These are phyloP conservation scores for Aristolochia fimbriata DNA, from an alignment of 164 flowering plant genomes.

Conservation along the genomic window DNA sequence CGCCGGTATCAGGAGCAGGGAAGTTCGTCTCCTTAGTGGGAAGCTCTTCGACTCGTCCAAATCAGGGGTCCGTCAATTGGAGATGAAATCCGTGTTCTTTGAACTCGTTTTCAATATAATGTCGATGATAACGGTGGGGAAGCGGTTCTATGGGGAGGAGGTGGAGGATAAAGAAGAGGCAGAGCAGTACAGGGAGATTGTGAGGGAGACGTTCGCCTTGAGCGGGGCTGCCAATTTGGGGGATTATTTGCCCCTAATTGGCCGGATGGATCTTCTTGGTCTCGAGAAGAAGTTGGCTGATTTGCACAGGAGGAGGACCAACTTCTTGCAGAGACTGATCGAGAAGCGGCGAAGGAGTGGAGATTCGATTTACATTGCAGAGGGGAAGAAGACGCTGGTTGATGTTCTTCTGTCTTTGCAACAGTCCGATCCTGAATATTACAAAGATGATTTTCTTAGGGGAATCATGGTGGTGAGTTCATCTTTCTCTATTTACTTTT, in stretches of 20 bases:
- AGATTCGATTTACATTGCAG: not conserved
- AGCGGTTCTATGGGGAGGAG: slow-evolving; percentile 23
- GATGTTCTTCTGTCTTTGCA: slow-evolving; percentile 2
- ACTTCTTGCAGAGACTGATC: slow-evolving; percentile 7
- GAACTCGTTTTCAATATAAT: slow-evolving; percentile 24
- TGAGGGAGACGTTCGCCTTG: slow-evolving; percentile 4
- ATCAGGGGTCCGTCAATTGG: not conserved
- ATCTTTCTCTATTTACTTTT: too few relatives aligned
- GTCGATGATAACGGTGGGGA: slow-evolving; percentile 37
- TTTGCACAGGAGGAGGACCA: slow-evolving; percentile 5
- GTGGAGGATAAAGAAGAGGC: slow-evolving; percentile 5
- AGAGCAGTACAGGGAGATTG: slow-evolving; percentile 4
- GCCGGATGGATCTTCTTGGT: slow-evolving; percentile 14
- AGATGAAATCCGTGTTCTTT: slow-evolving; percentile 20
- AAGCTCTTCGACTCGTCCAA: not conserved
- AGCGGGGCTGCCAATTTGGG: slow-evolving; percentile 4
- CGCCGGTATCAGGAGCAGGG: slow-evolving; percentile 12
- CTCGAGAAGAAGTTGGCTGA: slow-evolving; percentile 10
- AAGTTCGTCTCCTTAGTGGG: slow-evolving; percentile 11
- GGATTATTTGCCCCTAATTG: slow-evolving; percentile 9
- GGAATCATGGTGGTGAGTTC: slow-evolving; percentile 1
- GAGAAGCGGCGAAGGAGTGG: slow-evolving; percentile 5
- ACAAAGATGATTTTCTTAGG: not conserved
- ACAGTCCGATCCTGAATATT: slow-evolving; percentile 1
- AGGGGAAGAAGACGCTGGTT: slow-evolving; percentile 3